Evolutionary conservation across 2,329 filamentous ascomycete genomes (phyloP), one percentile per base, ranked within the genome.

Genomic region (Diplodia sapinea): DNA sequence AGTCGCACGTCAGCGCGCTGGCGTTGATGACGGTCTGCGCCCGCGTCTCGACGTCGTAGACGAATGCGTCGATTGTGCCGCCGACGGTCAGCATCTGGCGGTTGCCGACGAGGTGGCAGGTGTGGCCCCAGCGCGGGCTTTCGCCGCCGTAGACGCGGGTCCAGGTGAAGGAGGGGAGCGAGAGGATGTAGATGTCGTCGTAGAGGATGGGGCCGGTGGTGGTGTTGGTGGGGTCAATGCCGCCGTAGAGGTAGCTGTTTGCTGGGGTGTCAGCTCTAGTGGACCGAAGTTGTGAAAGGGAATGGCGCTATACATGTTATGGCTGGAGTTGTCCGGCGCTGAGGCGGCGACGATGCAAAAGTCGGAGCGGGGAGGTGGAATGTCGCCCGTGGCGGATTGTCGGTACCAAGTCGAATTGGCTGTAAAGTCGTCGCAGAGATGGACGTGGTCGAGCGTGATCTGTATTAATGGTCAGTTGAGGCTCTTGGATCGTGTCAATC

Each of bases 111-210:
- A 74, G 54, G 70, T 82, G 80, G 68, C 81, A 83, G 2, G 77
- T 79, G 61, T 82, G 80, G 1, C 77, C 79, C 57, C 71, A 80
- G 1, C 81, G 76, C 40, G 80, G 77, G 8, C 71, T 73, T 1
- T 72, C 68, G 2, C 79, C 80, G 50, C 26, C 26, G 68, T 76
- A 81, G 12, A 81, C 70, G 51, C 78, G 76, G 8, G 77, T 77
- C 82, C 82, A 84, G 4, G 70, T 78, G 68, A 83, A 84, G 0
- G 82, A 80, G 0, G 82, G 82, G 2, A 84, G 57, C 0, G 80
- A 81, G 1, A 85, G 75, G 8, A 83, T 76, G 63, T 80, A 82
- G 9, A 83, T 73, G 50, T 84, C 82, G 65, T 85, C 83, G 29
- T 74, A 77, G 20, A 69, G 70, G 23, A 70, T 69, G 8, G 73